Evolutionary conservation across 176 grass and related monocot species (phyloP), one percentile per base, ranked within the genome.

Genomic region (Otatea glauca): DNA sequence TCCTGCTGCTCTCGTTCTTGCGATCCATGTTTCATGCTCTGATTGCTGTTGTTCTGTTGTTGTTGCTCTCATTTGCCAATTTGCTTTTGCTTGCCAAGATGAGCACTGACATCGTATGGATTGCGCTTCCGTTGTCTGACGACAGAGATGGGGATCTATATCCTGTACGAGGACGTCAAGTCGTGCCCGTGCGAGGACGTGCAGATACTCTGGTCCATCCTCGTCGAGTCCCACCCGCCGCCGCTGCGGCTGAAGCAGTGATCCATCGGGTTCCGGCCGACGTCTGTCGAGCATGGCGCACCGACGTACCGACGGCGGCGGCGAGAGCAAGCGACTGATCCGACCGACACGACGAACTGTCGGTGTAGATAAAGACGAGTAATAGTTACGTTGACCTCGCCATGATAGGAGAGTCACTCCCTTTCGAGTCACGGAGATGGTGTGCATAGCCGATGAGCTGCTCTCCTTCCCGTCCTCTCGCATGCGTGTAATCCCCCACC

Each of bases 161-260:
- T 95, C 84, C 81, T 98, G 65, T 93, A 98, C 70, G 96, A 98
- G 79, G 96, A 98, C 85, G 96, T 98, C 50, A 93, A 98, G 91
- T 95, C 93, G 84, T 98, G 96, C 87, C 93, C 88, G 41, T 93
- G 88, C 64, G 96, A 98, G 89, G 96, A 98, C 85, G 96, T 98
- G 84, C 96, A 98, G 8, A 87, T 98, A 12, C 89, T 98, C 55
- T 98, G 96, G 96, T 92, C 96, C 62, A 98, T 98, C 81, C 91
- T 98, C 66, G 93, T 98, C 64, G 93, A 98, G 69, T 98, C 93
- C 51, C 90, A 94, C 77, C 67, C 91, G 50, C 75, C 88, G 10
- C 79, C 83, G 75, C 85, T 93, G 59, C 83, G 91, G 69, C 70
- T 98, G 65, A 92, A 92, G 94, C 89, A 90, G 64, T 91, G 92